Conservation (phyloP, 1,139 yeast genomes). For the Dujonia santamariae region DNA sequence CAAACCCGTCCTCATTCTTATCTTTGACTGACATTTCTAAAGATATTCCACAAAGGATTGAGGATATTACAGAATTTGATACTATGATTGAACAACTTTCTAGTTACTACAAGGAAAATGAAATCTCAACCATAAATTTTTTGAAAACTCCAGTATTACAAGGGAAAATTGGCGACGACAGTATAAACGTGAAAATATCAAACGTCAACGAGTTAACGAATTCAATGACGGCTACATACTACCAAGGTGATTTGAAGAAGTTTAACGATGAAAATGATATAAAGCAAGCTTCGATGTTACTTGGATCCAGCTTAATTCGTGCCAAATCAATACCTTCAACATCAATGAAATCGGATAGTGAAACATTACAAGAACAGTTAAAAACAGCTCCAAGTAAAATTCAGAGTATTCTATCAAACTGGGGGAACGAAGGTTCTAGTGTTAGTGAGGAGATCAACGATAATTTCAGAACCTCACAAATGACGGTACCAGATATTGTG, state of each 20-base stretch:
- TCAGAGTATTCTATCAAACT: slow-evolving; percentile 20
- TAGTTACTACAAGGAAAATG: slow-evolving; percentile 29
- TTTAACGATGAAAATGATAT: slow-evolving; percentile 15
- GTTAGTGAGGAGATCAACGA: too few species aligned
- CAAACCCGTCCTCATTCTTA: background rate
- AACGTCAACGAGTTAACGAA: too few species aligned
- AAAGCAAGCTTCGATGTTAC: slow-evolving; percentile 17
- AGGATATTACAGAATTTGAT: slow-evolving; percentile 42
- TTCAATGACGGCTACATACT: too few species aligned
- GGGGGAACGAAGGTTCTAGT: slow-evolving; percentile 20
- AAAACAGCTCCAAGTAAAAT: slow-evolving; percentile 18
- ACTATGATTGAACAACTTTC: slow-evolving; percentile 49
- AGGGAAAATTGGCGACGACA: background rate
- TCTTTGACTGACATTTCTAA: slow-evolving; percentile 26
- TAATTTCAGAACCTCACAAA: slow-evolving; percentile 9
- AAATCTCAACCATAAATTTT: slow-evolving; percentile 13
- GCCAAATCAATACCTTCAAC: slow-evolving; percentile 12
- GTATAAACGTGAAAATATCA: background rate
- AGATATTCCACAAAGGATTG: slow-evolving; percentile 21
- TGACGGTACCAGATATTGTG: slow-evolving; percentile 9
- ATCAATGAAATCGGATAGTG: slow-evolving; percentile 9
- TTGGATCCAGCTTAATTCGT: slow-evolving; percentile 27
- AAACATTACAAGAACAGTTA: slow-evolving; percentile 8
- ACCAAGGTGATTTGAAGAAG: background rate
- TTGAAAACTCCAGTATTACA: background rate